phyloP scores from a whole-genome alignment of 345 rosid species.

The Populus euphratica region DNA sequence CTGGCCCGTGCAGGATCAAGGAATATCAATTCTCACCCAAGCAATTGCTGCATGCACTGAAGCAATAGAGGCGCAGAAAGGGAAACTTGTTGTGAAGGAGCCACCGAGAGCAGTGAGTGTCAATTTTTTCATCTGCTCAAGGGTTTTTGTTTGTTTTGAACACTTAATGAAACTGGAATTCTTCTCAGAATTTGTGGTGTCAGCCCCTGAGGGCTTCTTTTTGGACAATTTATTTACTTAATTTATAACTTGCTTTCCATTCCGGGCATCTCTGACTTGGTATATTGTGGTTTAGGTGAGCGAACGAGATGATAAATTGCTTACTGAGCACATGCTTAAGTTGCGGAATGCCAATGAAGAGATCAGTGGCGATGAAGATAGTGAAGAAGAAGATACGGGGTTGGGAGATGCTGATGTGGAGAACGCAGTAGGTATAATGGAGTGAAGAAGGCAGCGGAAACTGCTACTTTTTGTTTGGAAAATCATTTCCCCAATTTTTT shows the following conservation, averaged over 20 bases:
- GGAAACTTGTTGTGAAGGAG: slow-evolving; percentile 83
- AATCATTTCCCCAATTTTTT: slow-evolving; percentile 5
- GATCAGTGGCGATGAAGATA: slow-evolving; percentile 89
- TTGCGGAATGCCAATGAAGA: slow-evolving; percentile 76
- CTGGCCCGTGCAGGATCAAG: slow-evolving; percentile 70
- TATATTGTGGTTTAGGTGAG: slow-evolving; percentile 67
- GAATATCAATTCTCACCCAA: slow-evolving; percentile 64
- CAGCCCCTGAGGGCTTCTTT: neutral
- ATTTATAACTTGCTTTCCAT: neutral
- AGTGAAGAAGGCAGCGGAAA: slow-evolving; percentile 33
- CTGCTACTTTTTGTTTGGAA: neutral
- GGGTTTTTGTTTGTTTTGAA: neutral
- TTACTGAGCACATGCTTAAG: slow-evolving; percentile 96
- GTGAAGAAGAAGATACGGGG: slow-evolving; percentile 90
- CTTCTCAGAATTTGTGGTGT: neutral
- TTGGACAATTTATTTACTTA: neutral
- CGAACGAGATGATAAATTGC: slow-evolving; percentile 88
- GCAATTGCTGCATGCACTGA: slow-evolving; percentile 82
- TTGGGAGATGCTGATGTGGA: slow-evolving; percentile 87
- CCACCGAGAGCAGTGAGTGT: slow-evolving; percentile 86
- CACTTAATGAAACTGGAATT: neutral
- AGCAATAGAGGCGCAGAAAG: slow-evolving; percentile 75
- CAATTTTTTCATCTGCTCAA: slow-evolving; percentile 1
- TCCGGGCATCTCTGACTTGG: slow-evolving; percentile 8
- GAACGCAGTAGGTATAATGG: slow-evolving; percentile 49